A percentile compares a stretch with the other conserved stretches of the same genome.
These are phyloP conservation scores for Vickermania ingenoplastis DNA, from an alignment of 208 protist genomes.

Conservation along the genomic window DNA sequence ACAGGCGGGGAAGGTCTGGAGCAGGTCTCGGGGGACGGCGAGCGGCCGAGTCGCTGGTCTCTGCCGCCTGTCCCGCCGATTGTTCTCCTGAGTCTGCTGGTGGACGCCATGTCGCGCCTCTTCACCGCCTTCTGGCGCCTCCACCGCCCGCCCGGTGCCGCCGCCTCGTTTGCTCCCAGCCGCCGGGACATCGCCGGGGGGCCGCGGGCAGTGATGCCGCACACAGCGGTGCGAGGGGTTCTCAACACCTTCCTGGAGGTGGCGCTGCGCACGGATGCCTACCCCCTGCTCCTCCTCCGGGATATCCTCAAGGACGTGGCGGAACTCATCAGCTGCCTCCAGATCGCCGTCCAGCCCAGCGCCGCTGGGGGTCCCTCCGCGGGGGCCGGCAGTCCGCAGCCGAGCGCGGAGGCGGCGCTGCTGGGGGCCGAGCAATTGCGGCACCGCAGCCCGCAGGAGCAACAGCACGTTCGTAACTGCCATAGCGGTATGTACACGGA, in stretches of 20 bases:
- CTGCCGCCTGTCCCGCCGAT: slow-evolving; percentile 16
- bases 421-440: slow-evolving; percentile 20
- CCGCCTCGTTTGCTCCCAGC: slow-evolving; percentile 15
- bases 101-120: slow-evolving; percentile 34
- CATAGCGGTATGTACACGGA: slow-evolving; percentile 82
- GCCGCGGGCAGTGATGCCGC: slow-evolving; percentile 36
- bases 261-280: slow-evolving; percentile 20
- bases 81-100: slow-evolving; percentile 40
- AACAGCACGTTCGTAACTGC: slow-evolving; percentile 75
- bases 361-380: not conserved
- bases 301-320: slow-evolving; percentile 44
- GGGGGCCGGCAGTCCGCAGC: not conserved
- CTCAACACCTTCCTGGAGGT: slow-evolving; percentile 75
- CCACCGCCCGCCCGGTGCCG: slow-evolving; percentile 31
- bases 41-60: no score
- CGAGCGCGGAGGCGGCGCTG: slow-evolving; percentile 7
- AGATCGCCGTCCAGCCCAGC: slow-evolving; percentile 16
- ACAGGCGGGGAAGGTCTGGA: not conserved
- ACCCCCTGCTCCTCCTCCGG: slow-evolving; percentile 21
- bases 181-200: slow-evolving; percentile 5
- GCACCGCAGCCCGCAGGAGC: slow-evolving; percentile 63
- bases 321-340: slow-evolving; percentile 32
- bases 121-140: slow-evolving; percentile 74
- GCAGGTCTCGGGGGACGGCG: not conserved
- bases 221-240: slow-evolving; percentile 60